Conservation (phyloP, 1,139 yeast species). For the Nakaseomyces bracarensis region DNA sequence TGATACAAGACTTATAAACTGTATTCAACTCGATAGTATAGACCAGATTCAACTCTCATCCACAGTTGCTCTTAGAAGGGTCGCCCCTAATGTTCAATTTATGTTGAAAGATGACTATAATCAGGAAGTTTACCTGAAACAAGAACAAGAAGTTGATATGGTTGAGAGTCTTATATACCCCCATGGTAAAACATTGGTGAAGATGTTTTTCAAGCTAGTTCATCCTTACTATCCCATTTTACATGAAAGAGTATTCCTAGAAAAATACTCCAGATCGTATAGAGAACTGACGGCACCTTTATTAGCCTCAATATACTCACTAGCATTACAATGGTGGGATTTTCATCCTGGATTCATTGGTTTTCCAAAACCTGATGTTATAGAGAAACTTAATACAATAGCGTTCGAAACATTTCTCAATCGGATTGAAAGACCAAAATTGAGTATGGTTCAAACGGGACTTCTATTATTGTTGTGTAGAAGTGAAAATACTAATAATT, state of each 20-base stretch:
- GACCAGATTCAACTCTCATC: conserved; percentile 39
- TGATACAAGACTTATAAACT: conserved; percentile 50
- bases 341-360: conserved; percentile 59
- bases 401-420: conserved; percentile 48
- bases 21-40: conserved; percentile 45
- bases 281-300: conserved; percentile 72
- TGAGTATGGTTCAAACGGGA: conserved; percentile 78
- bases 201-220: conserved; percentile 62
- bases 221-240: conserved; percentile 74
- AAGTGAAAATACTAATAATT: conserved; percentile 45
- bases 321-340: conserved; percentile 81
- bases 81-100: conserved; percentile 56
- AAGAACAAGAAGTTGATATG: conserved; percentile 61
- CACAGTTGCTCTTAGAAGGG: conserved; percentile 55
- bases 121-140: conserved; percentile 50
- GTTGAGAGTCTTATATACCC: conserved; percentile 70
- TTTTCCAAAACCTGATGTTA: conserved; percentile 56
- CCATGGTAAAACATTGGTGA: conserved; percentile 64
- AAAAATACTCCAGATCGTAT: conserved; percentile 67
- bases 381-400: conserved; percentile 51
- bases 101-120: conserved; percentile 65
- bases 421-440: conserved; percentile 62
- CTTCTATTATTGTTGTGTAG: conserved; percentile 59
- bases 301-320: conserved; percentile 64
- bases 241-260: conserved; percentile 68